Conservation (phyloP, 306 rosid genomes). For the Alnus rubra region DNA sequence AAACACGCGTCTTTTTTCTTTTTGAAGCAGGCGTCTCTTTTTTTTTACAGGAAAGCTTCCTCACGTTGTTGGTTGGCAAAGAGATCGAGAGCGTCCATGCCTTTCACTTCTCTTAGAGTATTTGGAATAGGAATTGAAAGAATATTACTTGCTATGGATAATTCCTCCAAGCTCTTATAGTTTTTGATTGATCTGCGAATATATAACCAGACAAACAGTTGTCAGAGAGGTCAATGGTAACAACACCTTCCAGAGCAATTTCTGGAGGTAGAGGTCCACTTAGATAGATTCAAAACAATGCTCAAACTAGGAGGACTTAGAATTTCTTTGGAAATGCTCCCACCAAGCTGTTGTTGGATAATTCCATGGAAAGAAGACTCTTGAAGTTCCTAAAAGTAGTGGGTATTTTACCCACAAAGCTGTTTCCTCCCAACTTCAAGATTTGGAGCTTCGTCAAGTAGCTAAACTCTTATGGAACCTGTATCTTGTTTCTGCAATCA, state of each 20-base stretch:
- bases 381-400: constrained; percentile 48
- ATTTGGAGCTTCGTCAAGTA: constrained; percentile 46
- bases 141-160: constrained; percentile 48
- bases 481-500: constrained; percentile 40
- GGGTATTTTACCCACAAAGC: constrained; percentile 49
- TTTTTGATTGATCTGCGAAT: constrained; percentile 43
- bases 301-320: constrained; percentile 56
- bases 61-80: constrained; percentile 55
- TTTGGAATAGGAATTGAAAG: constrained; percentile 67
- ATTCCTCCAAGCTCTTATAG: constrained; percentile 58
- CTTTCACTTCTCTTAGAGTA: constrained; percentile 48
- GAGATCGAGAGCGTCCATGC: constrained; percentile 59
- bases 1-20: too few species aligned
- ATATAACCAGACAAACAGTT: constrained; percentile 56
- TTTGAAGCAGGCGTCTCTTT: too few species aligned
- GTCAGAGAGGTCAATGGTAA: constrained; percentile 56
- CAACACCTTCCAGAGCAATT: constrained; percentile 37
- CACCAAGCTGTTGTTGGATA: constrained; percentile 64
- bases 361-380: constrained; percentile 53
- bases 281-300: constrained; percentile 55
- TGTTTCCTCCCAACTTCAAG: constrained; percentile 53
- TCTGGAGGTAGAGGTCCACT: constrained; percentile 64
- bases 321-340: constrained; percentile 55
- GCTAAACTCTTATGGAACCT: constrained; percentile 47
- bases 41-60: too few species aligned